Conservation (phyloP, 108 stramenopile species). For the Discostella stelligeroides region DNA sequence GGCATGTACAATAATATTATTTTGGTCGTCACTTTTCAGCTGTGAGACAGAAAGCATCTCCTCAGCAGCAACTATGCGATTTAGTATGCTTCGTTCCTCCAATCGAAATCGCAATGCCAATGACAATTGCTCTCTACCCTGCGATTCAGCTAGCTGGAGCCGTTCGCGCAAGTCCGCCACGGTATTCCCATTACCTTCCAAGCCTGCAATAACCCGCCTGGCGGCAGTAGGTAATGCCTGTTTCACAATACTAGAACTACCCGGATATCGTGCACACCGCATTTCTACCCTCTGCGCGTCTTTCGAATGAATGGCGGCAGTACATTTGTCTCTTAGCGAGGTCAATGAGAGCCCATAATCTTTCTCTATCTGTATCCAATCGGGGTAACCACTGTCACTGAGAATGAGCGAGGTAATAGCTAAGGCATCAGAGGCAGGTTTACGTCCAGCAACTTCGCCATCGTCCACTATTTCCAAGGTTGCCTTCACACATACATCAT, state of each 20-base stretch:
- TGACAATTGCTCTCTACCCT: constrained; percentile 14
- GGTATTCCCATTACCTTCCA: constrained; percentile 1
- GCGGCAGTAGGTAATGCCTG: constrained; percentile 31
- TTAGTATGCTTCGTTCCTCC: constrained; percentile 51
- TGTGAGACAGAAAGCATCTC: not conserved
- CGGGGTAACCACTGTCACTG: not conserved
- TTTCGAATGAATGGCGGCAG: constrained; percentile 33
- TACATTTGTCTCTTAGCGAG: constrained; percentile 22
- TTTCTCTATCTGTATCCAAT: constrained; percentile 2
- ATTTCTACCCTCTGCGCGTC: constrained; percentile 34
- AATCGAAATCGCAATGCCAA: constrained; percentile 56
- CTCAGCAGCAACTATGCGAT: constrained; percentile 10
- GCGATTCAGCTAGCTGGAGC: constrained; percentile 17
- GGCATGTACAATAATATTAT: not conserved
- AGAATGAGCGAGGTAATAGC: constrained; percentile 28
- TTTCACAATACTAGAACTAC: constrained; percentile 21
- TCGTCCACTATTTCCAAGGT: constrained; percentile 41
- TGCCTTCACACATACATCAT: constrained; percentile 42
- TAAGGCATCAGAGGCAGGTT: constrained; percentile 49
- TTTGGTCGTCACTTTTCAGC: not conserved
- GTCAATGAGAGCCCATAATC: constrained; percentile 6
- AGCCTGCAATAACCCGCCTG: not conserved
- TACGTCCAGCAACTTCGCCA: constrained; percentile 26
- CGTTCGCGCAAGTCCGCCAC: constrained; percentile 8
- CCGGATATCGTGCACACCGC: constrained; percentile 50